Base-by-base conservation (phyloP, 306 rosid genomes). In the Cyclanthera cordifolia region DNA sequence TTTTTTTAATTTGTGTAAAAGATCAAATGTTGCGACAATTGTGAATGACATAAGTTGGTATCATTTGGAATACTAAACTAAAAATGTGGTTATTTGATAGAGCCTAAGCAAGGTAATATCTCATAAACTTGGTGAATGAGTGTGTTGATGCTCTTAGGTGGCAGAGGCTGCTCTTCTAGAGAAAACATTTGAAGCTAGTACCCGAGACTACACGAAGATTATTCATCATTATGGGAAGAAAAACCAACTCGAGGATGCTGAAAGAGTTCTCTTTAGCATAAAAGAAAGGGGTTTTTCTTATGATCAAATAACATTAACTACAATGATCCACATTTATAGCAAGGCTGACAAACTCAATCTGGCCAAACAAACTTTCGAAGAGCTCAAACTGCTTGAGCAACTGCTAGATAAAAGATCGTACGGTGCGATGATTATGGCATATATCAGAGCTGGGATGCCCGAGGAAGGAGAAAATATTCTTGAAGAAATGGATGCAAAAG, bases 371-470 rank as follows among this genome's bases (percentile, higher is more conserved):
- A 85, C 87, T 80, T 92, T 85, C 47, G 90, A 89, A 76, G 96
- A 92, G 78, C 74, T 92, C 69, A 92, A 78, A 79, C 78, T 83
- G 76, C 93, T 89, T 4, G 91, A 90, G 5, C 70, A 87, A 59
- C 83, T 79, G 6, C 34, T 89, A 76, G 98, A 92, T 76, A 83
- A 83, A 79, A 79, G 96, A 77, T 87, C 96, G 1, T 85, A 87
- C 9, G 98, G 96, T 53, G 75, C 96, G 9, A 89, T 92, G 93
- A 80, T 89, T 76, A 89, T 82, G 95, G 93, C 93, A 69, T 89
- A 87, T 67, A 71, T 89, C 70, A 82, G 98, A 79, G 98, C 90
- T 4, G 89, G 89, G 81, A 67, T 80, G 80, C 95, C 87, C 1
- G 82, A 77, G 60, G 71, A 77, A 30, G 98, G 95, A 20, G 95